Evolutionary conservation across 2,329 filamentous ascomycete genomes (phyloP), one percentile per base, ranked within the genome.

Genomic region (Beauveria rudraprayagi): DNA sequence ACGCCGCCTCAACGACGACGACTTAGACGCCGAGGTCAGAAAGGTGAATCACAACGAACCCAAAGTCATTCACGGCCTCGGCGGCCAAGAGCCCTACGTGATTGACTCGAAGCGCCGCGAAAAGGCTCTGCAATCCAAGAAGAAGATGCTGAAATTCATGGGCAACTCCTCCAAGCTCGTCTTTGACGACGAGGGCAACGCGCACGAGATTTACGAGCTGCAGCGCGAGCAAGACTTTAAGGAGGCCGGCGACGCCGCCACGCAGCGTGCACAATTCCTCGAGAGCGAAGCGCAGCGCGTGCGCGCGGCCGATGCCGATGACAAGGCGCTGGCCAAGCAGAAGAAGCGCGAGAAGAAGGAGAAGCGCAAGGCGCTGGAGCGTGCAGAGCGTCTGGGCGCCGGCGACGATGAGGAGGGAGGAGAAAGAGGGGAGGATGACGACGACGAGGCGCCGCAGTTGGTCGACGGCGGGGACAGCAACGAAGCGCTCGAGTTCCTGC

Each of bases 31-130:
- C 2, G 80, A 78, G 2, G 75, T 78, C 10, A 75, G 72, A 4
- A 73, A 74, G n/a, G 78, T 77, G 3, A 75, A 73, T 24, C 73
- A 73, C 60, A 67, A 71, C 43, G 75, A 73, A 4, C 73, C 75
- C 26, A 89, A 86, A 74, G 80, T 86, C 2, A 80, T 97, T 54
- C 76, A 83, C 44, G 81, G 88, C 1, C 80, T 89, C 14, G 87
- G 87, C 48, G 87, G 87, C 64, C 85, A 89, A 54, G 84, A 89
- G 30, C 84, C 90, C 2, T 80, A 96, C 50, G 78, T 96, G 22
- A 86, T 99, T 64, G 94, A 99, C 77, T 96, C 92, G 14, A 95
- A 97, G 74, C 91, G 94, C 26, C 88, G 92, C 66, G 93, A 96
- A 76, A 97, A 97, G 77, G 83, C 96, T n/a, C 83, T 97, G 66